Evolutionary conservation across 495 filamentous ascomycete genomes (phyloP).

Genomic region (Chaetomium cochliodes): DNA sequence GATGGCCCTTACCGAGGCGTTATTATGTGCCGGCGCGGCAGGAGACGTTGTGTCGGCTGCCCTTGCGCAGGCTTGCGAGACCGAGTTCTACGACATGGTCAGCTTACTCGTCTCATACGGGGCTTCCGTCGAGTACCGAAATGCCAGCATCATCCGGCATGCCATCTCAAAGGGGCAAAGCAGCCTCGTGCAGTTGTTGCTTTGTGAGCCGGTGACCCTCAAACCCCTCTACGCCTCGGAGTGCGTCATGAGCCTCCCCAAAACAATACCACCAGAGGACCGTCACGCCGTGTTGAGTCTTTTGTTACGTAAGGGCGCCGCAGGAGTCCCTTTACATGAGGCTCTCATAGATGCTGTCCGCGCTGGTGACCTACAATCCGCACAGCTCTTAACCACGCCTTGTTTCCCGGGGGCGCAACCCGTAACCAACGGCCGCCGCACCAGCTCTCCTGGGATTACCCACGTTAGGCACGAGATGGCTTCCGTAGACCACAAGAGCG

Average conservation of each 20-base stretch:
- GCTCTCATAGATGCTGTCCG: slow-evolving; percentile 44
- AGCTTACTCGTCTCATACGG: slow-evolving; percentile 45
- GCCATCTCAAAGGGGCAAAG: slow-evolving; percentile 40
- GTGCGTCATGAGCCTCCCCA: slow-evolving; percentile 45
- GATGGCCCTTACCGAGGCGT: slow-evolving; percentile 42
- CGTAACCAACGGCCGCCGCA: slow-evolving; percentile 28
- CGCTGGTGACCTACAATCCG: slow-evolving; percentile 40
- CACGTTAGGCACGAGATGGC: slow-evolving; percentile 44
- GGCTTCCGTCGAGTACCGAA: slow-evolving; percentile 47
- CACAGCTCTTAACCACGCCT: slow-evolving; percentile 43
- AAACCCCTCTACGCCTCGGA: slow-evolving; percentile 43
- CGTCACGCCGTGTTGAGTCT: slow-evolving; percentile 41
- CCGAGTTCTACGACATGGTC: slow-evolving; percentile 48
- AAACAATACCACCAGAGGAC: slow-evolving; percentile 42
- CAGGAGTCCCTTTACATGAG: slow-evolving; percentile 39
- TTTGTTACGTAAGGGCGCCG: slow-evolving; percentile 45
- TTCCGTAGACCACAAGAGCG: slow-evolving; percentile 46
- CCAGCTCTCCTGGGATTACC: slow-evolving; percentile 30
- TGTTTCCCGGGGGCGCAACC: slow-evolving; percentile 37
- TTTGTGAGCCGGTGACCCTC: slow-evolving; percentile 37
- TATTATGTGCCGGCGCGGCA: slow-evolving; percentile 47
- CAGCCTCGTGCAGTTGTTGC: slow-evolving; percentile 42
- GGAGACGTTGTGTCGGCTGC: slow-evolving; percentile 43
- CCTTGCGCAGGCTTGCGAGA: slow-evolving; percentile 38
- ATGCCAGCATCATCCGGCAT: slow-evolving; percentile 39